Base-by-base conservation (phyloP, 2,329 filamentous ascomycete species). In the Cadophora malorum region DNA sequence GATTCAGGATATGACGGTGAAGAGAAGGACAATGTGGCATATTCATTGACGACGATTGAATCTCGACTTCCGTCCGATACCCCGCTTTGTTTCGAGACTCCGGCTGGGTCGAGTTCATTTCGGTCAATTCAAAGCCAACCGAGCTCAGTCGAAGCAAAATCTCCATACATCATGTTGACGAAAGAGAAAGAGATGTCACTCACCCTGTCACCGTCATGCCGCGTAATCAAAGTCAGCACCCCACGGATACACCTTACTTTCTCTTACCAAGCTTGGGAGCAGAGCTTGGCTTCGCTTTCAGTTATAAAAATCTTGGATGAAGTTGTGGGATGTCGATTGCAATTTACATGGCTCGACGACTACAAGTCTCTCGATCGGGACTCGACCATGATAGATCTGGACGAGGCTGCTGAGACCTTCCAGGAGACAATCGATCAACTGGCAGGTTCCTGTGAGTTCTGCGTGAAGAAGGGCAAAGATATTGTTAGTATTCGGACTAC, bases 371-470 rank as follows among this genome's bases (percentile, higher is more conserved):
- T 45, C 4, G 35, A 28, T 28, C 21, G 10, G 8, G 12, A 21
- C 4, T 25, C 21, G 21, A 59, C 8, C 4, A 21, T 59, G 12
- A 7, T 59, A 19, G 21, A 59, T n/a, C n/a, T 59, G 21, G 33
- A 5, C 7, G 4, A 19, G 8, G 41, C 16, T 5, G 4, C 8
- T 21, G 56, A 23, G n/a, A 28, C 5, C 56, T 41, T 59, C n/a
- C 33, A 41, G 19, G 35, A 59, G 12, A 59, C 56, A 16, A 45
- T 59, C 10, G 35, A 59, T 59, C 12, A 28, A 25, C 35, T 25
- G 16, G 56, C 56, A 25, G 56, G 56, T 12, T 59, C 56, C 14
- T 59, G 56, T 41, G 56, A 59, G 9, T 59, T 59, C 12, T 59
- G 45, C 7, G 56, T 59, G 10, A 23, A 19, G n/a, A 59, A 59